Conservation (phyloP, 1,284 basidiomycete genomes). For the Cryptococcus sp. region DNA sequence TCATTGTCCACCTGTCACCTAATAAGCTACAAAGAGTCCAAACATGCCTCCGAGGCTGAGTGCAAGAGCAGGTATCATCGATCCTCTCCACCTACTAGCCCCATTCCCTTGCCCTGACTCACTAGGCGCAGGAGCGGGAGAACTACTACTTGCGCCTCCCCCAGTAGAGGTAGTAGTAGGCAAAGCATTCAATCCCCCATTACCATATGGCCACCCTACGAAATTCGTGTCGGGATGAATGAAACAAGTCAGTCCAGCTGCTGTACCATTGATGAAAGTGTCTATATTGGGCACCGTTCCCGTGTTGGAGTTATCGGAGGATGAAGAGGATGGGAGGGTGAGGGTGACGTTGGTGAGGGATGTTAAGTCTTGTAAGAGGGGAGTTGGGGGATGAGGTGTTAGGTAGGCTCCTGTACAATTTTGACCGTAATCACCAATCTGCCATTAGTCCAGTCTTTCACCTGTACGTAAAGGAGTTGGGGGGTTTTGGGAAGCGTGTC, state of each 20-base stretch:
- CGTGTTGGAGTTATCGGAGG: background rate
- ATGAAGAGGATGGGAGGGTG: constrained; percentile 4
- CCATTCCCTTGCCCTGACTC: background rate
- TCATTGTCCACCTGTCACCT: too few species aligned
- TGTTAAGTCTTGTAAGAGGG: constrained; percentile 23
- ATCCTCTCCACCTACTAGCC: background rate
- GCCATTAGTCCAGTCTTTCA: background rate
- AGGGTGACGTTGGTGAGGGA: constrained; percentile 26
- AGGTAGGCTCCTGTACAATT: constrained; percentile 60
- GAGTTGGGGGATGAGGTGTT: constrained; percentile 38
- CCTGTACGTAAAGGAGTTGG: too few species aligned
- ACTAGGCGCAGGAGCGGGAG: background rate
- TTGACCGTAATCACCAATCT: constrained; percentile 62
- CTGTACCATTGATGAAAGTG: constrained; percentile 28
- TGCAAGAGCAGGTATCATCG: too few species aligned
- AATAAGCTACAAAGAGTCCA: too few species aligned
- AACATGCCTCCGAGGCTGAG: too few species aligned
- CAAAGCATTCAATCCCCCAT: constrained; percentile 14
- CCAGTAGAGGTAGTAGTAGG: background rate
- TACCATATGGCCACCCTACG: constrained; percentile 31
- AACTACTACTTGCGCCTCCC: background rate
- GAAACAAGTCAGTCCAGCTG: constrained; percentile 34
- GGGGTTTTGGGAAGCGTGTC: background rate
- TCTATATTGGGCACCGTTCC: constrained; percentile 1
- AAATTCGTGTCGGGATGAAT: constrained; percentile 13